Percentiles rank a stretch among this genome's conserved stretches.
These are phyloP conservation scores for Trametes elegans DNA, from an alignment of 768 basidiomycete genomes.

Conservation along the genomic window DNA sequence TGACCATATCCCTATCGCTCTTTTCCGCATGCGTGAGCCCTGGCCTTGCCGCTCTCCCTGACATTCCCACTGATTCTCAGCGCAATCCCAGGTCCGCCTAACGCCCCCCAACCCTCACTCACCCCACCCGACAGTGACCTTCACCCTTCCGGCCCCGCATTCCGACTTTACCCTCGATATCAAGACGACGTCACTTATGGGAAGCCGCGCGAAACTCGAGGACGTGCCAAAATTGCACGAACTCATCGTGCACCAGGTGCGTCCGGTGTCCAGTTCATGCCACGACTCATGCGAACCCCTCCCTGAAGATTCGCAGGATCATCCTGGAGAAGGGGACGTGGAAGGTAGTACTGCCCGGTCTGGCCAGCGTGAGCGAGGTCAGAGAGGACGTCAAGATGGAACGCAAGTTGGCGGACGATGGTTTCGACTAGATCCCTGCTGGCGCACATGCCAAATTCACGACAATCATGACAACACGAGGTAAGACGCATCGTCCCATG, in stretches of 20 bases:
- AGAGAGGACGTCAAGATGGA: constrained; percentile 33
- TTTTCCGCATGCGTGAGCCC: constrained; percentile 64
- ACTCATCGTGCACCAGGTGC: constrained; percentile 82
- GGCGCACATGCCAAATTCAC: neutral
- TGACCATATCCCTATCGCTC: constrained; percentile 74
- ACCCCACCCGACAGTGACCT: constrained; percentile 56
- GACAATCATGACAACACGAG: neutral
- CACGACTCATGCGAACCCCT: constrained; percentile 23
- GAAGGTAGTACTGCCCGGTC: constrained; percentile 66
- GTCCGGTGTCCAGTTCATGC: constrained; percentile 33
- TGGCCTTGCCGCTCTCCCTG: neutral
- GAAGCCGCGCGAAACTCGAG: constrained; percentile 94
- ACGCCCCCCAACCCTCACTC: constrained; percentile 57
- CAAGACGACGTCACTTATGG: constrained; percentile 87
- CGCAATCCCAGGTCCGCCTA: constrained; percentile 53
- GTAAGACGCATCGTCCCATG: neutral
- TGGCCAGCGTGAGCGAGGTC: constrained; percentile 39
- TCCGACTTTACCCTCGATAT: constrained; percentile 80
- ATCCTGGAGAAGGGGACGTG: constrained; percentile 50
- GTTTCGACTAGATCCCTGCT: neutral
- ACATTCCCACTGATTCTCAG: neutral
- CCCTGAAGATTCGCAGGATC: constrained; percentile 29
- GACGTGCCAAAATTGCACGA: constrained; percentile 98
- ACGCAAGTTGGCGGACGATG: constrained; percentile 4
- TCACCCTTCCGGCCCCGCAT: constrained; percentile 65